phyloP scores from a whole-genome alignment of 352 stramenopile genomes.

The Phytophthora hybrid region DNA sequence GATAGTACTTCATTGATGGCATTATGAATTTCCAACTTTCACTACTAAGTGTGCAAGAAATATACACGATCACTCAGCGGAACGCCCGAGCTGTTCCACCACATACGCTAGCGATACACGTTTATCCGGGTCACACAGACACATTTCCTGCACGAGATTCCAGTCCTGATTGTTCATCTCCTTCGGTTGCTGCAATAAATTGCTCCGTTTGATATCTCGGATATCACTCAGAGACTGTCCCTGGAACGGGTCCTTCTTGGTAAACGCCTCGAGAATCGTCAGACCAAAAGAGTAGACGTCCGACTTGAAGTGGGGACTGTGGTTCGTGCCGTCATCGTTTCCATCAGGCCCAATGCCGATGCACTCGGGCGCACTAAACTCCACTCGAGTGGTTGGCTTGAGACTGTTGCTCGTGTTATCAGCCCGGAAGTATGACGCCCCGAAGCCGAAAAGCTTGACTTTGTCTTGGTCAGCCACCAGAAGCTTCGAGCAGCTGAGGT shows the following conservation, averaged over 20 bases:
- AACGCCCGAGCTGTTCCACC: background rate
- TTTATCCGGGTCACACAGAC: background rate
- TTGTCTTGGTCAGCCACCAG: constrained; percentile 34
- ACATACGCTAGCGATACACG: background rate
- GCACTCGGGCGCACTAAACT: constrained; percentile 41
- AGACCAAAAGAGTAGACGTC: constrained; percentile 50
- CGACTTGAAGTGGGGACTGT: constrained; percentile 37
- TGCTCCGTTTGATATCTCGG: constrained; percentile 3
- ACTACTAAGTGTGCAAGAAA: too few relatives aligned
- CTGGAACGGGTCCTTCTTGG: background rate
- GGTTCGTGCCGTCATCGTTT: background rate
- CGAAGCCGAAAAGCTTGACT: constrained; percentile 46
- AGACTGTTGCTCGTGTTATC: constrained; percentile 33
- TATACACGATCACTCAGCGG: background rate
- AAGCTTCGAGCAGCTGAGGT: constrained; percentile 49
- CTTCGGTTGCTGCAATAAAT: background rate
- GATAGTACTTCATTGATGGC: too few relatives aligned
- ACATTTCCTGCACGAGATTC: background rate
- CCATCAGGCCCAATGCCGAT: constrained; percentile 14
- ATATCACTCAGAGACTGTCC: constrained; percentile 9
- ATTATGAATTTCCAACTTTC: too few relatives aligned
- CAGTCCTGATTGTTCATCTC: constrained; percentile 21
- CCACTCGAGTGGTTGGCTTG: constrained; percentile 10
- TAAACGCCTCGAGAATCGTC: constrained; percentile 36
- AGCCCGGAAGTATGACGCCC: constrained; percentile 38